A percentile compares a stretch with the other conserved stretches of the same genome.
phyloP scores from a whole-genome alignment of 148 eudicot species.

The Cornus controversa region DNA sequence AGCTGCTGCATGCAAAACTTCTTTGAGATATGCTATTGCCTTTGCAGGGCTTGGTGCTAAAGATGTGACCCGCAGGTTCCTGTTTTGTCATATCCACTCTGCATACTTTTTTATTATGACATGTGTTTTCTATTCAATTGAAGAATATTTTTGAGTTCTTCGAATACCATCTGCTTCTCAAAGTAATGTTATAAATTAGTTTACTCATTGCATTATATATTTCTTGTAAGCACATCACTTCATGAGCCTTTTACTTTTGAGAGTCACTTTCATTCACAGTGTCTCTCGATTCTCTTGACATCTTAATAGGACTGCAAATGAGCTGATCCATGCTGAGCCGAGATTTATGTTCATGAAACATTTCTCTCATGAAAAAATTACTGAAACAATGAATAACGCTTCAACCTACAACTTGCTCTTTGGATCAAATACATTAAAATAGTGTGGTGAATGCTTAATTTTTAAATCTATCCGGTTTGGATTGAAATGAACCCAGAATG shows the following conservation, averaged over 20 bases:
- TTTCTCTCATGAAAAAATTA: too few species aligned
- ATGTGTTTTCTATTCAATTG: neutral
- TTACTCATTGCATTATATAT: neutral
- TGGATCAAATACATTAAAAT: too few species aligned
- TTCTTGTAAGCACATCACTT: neutral
- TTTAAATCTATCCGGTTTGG: too few species aligned
- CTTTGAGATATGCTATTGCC: conserved; percentile 90
- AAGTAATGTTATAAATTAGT: neutral
- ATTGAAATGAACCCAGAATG: too few species aligned
- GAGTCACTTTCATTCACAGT: neutral
- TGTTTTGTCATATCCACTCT: conserved; percentile 8
- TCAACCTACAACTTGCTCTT: too few species aligned
- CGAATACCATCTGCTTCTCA: neutral
- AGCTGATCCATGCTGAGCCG: too few species aligned
- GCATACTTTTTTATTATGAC: neutral
- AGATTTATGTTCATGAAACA: too few species aligned
- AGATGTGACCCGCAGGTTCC: conserved; percentile 97
- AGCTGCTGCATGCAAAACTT: conserved; percentile 79
- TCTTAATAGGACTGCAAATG: too few species aligned
- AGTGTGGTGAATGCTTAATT: too few species aligned
- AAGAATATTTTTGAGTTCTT: neutral
- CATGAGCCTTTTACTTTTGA: neutral
- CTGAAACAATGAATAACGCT: too few species aligned
- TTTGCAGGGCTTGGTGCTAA: conserved; percentile 95
- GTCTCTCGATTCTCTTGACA: neutral